phyloP scores from a whole-genome alignment of 331 rosid species.

The Rhamnella rubrinervis region DNA sequence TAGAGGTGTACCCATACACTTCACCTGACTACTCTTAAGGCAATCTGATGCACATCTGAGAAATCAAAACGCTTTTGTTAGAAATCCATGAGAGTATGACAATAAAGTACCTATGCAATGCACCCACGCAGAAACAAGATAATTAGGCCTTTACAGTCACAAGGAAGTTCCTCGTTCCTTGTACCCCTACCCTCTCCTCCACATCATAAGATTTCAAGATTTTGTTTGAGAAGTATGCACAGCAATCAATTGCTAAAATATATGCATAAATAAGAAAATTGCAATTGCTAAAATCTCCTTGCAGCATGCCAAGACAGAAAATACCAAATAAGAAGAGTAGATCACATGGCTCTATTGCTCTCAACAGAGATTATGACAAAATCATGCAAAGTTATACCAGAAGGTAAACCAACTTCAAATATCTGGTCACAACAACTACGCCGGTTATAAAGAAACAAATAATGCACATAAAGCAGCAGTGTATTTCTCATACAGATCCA shows the following conservation, averaged over 20 bases:
- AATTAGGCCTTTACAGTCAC: background rate
- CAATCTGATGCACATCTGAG: slow-evolving; percentile 50
- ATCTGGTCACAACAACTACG: too few species aligned
- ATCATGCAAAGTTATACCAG: too few species aligned
- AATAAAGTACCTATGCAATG: background rate
- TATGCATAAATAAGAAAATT: background rate
- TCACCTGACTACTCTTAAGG: slow-evolving; percentile 61
- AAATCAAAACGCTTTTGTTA: slow-evolving; percentile 17
- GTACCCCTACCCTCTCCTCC: background rate
- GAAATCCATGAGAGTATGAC: slow-evolving; percentile 1
- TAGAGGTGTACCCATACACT: slow-evolving; percentile 83
- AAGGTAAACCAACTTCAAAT: too few species aligned
- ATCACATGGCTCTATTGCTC: too few species aligned
- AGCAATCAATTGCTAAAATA: background rate
- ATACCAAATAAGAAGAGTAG: too few species aligned
- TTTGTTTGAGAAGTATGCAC: too few species aligned
- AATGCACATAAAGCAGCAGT: too few species aligned
- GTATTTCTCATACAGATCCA: background rate
- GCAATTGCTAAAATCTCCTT: background rate
- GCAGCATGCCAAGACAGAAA: background rate
- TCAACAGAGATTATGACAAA: too few species aligned
- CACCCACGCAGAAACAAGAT: background rate
- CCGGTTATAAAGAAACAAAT: too few species aligned
- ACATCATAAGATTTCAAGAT: too few species aligned
- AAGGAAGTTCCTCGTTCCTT: background rate